Conservation (phyloP, 169 alveolate genomes). For the Cyclospora cayetanensis region DNA sequence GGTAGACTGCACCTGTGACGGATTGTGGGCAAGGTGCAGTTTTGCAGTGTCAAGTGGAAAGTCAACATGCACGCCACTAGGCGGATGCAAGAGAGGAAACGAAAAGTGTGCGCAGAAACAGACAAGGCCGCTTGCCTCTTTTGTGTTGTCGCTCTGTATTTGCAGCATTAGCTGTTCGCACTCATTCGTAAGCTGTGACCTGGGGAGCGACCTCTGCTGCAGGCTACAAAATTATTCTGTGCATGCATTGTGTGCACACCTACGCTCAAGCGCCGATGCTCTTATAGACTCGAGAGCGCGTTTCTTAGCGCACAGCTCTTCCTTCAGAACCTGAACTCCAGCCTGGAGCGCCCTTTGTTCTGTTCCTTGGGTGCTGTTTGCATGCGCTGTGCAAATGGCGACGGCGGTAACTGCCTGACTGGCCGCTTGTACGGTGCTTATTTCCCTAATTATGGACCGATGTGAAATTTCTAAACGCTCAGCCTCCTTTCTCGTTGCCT, state of each 20-base stretch:
- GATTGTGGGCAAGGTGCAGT: no score
- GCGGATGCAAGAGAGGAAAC: background rate
- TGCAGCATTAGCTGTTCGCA: slow-evolving; percentile 7
- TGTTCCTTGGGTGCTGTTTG: background rate
- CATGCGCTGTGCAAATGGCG: background rate
- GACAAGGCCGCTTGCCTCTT: background rate
- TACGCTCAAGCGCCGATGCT: background rate
- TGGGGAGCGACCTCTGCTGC: background rate
- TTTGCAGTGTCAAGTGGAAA: background rate
- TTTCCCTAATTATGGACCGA: background rate
- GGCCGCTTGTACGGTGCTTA: background rate
- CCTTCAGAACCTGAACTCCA: background rate
- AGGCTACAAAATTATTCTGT: background rate
- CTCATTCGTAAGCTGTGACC: background rate
- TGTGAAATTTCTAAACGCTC: background rate
- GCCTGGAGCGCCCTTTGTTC: background rate
- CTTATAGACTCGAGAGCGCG: background rate
- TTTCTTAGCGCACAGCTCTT: background rate
- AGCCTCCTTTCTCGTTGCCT: background rate
- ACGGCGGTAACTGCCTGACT: background rate
- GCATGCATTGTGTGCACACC: background rate
- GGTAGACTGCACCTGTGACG: no score
- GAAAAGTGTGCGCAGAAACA: background rate
- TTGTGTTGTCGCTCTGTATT: background rate
- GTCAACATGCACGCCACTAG: background rate